Evolutionary conservation across 192 early-diverging fungal genomes (phyloP).

Genomic region (Lobosporangium transversale): DNA sequence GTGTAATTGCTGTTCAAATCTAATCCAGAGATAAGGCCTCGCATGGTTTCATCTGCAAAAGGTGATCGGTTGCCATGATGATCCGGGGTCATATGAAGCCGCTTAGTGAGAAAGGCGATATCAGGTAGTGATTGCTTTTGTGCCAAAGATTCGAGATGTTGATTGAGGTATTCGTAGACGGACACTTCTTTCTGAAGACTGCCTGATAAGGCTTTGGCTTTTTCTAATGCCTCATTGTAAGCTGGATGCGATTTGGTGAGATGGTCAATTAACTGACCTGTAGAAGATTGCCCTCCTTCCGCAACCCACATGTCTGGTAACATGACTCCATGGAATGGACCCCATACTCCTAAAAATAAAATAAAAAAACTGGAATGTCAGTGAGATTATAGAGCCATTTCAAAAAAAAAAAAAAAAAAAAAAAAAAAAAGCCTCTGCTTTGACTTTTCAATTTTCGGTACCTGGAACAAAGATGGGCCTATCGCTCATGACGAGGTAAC

Average conservation of each 20-base stretch:
- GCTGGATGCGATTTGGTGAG: conserved; percentile 69
- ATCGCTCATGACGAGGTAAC: conserved; percentile 69
- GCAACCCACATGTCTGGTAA: conserved; percentile 64
- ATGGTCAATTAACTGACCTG: conserved; percentile 73
- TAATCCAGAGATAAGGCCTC: conserved; percentile 67
- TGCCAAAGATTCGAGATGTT: conserved; percentile 45
- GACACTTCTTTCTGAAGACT: conserved; percentile 16
- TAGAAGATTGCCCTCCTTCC: conserved; percentile 82
- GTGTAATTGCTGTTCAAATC: conserved; percentile 58
- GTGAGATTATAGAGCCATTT: neutral
- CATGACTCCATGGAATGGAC: conserved; percentile 70
- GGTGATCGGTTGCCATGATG: conserved; percentile 83
- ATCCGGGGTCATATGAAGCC: conserved; percentile 78
- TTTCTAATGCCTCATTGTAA: conserved; percentile 40
- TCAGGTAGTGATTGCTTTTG: conserved; percentile 17
- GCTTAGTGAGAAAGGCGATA: conserved; percentile 47
- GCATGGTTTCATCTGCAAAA: conserved; percentile 68
- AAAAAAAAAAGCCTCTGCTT: conserved; percentile 15
- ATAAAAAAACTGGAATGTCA: neutral
- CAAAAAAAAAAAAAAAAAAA: neutral
- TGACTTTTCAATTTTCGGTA: no score
- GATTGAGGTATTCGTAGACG: conserved; percentile 66
- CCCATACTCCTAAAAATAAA: conserved; percentile 52
- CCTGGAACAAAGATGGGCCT: conserved; percentile 69
- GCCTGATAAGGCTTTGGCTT: no score